These are phyloP conservation scores for Paecilomyces fulvus DNA, from an alignment of 2,329 filamentous ascomycete species.

Conservation along the genomic window DNA sequence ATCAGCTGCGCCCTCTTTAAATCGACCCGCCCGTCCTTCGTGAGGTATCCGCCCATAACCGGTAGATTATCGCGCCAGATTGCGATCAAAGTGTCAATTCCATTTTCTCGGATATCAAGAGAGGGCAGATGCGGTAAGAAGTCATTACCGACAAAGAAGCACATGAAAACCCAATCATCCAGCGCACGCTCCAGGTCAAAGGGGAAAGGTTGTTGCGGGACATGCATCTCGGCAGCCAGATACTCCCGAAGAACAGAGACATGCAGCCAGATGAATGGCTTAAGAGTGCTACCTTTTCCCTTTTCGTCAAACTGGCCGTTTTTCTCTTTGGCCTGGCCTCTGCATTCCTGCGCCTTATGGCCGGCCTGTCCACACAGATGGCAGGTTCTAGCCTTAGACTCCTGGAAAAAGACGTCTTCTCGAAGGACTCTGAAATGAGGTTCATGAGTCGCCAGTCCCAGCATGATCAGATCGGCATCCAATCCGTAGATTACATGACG, in stretches of 20 bases:
- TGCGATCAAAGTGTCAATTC: constrained; percentile 91
- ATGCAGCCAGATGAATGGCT: constrained; percentile 98
- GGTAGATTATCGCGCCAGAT: constrained; percentile 94
- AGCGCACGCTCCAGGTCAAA: constrained; percentile 92
- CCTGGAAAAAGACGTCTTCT: constrained; percentile 93
- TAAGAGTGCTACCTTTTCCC: constrained; percentile 58
- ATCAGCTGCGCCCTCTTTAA: constrained; percentile 81
- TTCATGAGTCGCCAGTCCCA: constrained; percentile 93
- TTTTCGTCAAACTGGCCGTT: constrained; percentile 76
- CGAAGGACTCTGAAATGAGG: constrained; percentile 92
- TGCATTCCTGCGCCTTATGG: constrained; percentile 80
- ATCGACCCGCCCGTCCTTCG: constrained; percentile 88
- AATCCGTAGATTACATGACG: constrained; percentile 96
- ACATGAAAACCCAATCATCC: constrained; percentile 99
- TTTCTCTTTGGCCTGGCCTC: constrained; percentile 68
- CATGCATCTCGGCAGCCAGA: constrained; percentile 76
- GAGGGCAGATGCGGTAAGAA: constrained; percentile 97
- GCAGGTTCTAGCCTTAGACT: constrained; percentile 73
- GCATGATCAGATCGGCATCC: constrained; percentile 97
- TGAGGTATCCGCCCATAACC: constrained; percentile 89
- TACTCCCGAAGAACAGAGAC: constrained; percentile 89
- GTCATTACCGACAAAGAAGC: constrained; percentile 97
- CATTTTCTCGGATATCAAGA: constrained; percentile 91
- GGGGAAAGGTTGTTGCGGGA: constrained; percentile 72
- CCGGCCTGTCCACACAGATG: constrained; percentile 86